Evolutionary conservation across 345 rosid genomes (phyloP).

Genomic region (Populus alba): DNA sequence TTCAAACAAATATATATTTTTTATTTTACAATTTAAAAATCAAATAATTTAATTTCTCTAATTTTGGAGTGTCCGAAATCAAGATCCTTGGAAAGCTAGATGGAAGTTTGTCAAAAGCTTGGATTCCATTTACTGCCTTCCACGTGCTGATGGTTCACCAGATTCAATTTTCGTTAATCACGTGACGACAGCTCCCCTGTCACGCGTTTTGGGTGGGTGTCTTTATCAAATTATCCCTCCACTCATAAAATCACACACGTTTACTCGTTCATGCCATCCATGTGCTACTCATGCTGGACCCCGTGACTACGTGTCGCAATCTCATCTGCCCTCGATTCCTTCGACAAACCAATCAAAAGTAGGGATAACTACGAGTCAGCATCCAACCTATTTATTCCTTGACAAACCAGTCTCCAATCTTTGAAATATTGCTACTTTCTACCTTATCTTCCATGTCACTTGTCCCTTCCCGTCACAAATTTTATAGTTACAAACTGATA

Average conservation of each 20-base stretch:
- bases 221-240: not conserved
- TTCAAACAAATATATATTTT: too few relatives aligned
- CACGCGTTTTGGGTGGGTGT: constrained; percentile 32
- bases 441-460: not conserved
- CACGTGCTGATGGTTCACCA: not conserved
- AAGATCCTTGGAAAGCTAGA: not conserved
- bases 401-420: not conserved
- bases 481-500: not conserved
- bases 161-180: not conserved
- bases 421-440: not conserved
- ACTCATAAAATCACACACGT: constrained; percentile 8
- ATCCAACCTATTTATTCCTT: too few relatives aligned
- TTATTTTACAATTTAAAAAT: too few relatives aligned
- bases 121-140: not conserved
- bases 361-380: not conserved
- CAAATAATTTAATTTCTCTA: too few relatives aligned
- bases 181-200: constrained; percentile 9
- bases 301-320: constrained; percentile 9
- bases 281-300: constrained; percentile 9
- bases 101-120: too few relatives aligned
- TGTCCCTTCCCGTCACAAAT: not conserved
- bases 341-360: not conserved
- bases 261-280: constrained; percentile 17
- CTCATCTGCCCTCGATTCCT: not conserved
- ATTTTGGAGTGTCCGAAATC: not conserved